Evolutionary conservation across 805 yeast genomes (phyloP), one percentile per base, ranked within the genome.

Genomic region (Saturnispora bothae): DNA sequence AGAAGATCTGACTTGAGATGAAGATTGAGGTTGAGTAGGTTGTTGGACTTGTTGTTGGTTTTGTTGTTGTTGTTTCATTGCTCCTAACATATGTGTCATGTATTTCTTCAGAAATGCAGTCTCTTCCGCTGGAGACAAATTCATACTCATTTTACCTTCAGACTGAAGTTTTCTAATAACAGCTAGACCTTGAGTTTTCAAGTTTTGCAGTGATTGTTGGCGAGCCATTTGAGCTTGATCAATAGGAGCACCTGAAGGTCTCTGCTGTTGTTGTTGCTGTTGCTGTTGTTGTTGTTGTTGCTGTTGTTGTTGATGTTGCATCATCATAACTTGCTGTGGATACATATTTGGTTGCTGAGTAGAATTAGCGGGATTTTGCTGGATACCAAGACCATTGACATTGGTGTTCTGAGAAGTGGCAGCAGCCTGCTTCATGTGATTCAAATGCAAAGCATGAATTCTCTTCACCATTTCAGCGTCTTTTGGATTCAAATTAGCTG

Each of bases 371-470:
- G n/a, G n/a, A n/a, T n/a, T n/a, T n/a, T n/a, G 37, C 22, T 35
- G 38, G 17, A 35, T 35, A 10, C 35, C 35, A 12, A 27, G 14
- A 4, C 23, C 34, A 15, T 27, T 20, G 9, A 25, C n/a, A 38
- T 31, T 40, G 30, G 6, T 22, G 27, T 23, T 39, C n/a, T n/a
- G n/a, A n/a, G n/a, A n/a, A 39, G 25, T 32, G 35, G n/a, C 26
- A 33, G 22, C 27, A 42, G 43, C 50, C 34, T 51, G 65, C 54
- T 53, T 52, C 8, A 77, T 65, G 41, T 77, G 54, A 47, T 76
- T 83, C 42, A 74, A 63, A 54, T 80, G 88, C 36, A 78, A 62
- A 33, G 71, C 68, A 55, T 84, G 84, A 7, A 80, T 74, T 42
- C 74, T 78, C 53, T 73, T 77, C 31, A 83, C 74, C 18, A 70